Base-by-base conservation (phyloP, 352 stramenopile species). In the Elongisporangium undulatum region DNA sequence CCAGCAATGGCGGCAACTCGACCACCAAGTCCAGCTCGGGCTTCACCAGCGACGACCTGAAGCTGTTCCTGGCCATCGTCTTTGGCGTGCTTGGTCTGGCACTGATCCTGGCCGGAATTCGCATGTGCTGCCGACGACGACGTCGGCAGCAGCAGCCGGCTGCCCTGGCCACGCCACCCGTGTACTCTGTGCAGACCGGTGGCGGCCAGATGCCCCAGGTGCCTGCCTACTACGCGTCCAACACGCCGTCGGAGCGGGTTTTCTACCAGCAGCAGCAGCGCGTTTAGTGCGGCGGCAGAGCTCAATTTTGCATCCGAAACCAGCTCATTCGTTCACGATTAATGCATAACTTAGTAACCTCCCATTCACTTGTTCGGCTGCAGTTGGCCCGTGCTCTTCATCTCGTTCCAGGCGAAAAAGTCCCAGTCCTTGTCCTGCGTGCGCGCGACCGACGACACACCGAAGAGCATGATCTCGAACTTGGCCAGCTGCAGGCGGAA, bases 401-500 rank as follows among this genome's bases (percentile, higher is more conserved):
- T 65, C 22, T 90, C 80, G 58, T 89, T 87, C 79, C 79, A 89
- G 21, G 71, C 71, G 51, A 74, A 86, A 59, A 89, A 89, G 48
- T 89, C 82, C 79, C 79, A 89, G 66, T 89, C 79, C 21, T 74
- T 79, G 56, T 87, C 79, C 15, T 63, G 59, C 1, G 79, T 83
- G 26, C 61, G 65, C 2, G 79, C 79, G 1, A 89, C 79, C 0
- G 77, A 87, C 1, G 79, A 89, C 2, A 53, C 54, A 0, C 79
- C 79, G 54, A 74, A 75, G 10, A 89, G 59, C 65, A 79, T 77
- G 13, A 89, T 62, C 64, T 89, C 79, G 55, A 75, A 89, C 45
- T 87, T 82, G 17, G 79, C 79, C n/a, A 89, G 68, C 53, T 89
- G 79, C 17, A 89, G 56, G n/a, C 77, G 77, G 34, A 89, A 89